A percentile compares a stretch with the other conserved stretches of the same genome.
phyloP scores from a whole-genome alignment of 768 basidiomycete genomes.

The Termitomyces bulborhizus region DNA sequence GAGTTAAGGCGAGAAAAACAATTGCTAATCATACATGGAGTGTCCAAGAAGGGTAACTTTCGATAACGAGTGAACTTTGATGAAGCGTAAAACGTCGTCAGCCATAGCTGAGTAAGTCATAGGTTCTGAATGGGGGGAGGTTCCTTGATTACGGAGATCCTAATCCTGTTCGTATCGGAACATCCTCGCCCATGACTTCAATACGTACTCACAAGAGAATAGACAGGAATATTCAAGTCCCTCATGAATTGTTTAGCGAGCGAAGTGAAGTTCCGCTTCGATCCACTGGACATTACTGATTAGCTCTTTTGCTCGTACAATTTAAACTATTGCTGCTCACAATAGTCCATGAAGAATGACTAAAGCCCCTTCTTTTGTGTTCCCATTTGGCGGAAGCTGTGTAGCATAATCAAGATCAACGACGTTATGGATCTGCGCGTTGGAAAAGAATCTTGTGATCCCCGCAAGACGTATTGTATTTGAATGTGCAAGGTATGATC shows the following conservation, averaged over 20 bases:
- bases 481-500: neutral
- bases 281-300: slow-evolving; percentile 43
- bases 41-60: slow-evolving; percentile 76
- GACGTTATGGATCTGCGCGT: neutral
- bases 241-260: slow-evolving; percentile 63
- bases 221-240: slow-evolving; percentile 58
- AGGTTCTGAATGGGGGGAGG: slow-evolving; percentile 62
- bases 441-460: neutral
- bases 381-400: slow-evolving; percentile 15
- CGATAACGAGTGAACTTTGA: slow-evolving; percentile 40
- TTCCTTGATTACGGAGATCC: slow-evolving; percentile 77
- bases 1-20: neutral
- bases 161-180: neutral
- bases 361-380: slow-evolving; percentile 32
- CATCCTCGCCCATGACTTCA: neutral
- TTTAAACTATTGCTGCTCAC: slow-evolving; percentile 24
- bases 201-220: slow-evolving; percentile 40
- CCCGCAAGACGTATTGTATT: neutral
- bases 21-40: slow-evolving; percentile 58
- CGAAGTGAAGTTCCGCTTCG: slow-evolving; percentile 81
- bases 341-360: slow-evolving; percentile 57
- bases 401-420: slow-evolving; percentile 16
- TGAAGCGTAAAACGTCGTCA: slow-evolving; percentile 65
- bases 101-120: slow-evolving; percentile 78
- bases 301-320: neutral